Conservation (phyloP, 2,329 filamentous ascomycete species). For the Colletotrichum chlorophyti region DNA sequence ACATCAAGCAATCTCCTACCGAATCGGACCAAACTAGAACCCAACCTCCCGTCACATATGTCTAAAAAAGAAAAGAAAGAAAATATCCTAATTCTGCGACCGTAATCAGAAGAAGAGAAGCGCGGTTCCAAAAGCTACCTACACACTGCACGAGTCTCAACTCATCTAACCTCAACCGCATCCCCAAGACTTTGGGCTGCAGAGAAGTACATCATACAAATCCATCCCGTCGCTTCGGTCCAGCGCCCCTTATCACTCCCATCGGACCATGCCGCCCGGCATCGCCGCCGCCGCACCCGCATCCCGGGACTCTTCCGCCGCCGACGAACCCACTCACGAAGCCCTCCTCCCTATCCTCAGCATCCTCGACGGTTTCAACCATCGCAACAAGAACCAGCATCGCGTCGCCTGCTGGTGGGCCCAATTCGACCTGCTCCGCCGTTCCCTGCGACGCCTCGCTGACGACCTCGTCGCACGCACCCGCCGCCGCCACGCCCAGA, state of each 20-base stretch:
- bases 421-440: constrained; percentile 74
- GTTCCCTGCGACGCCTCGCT: constrained; percentile 63
- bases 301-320: constrained; percentile 31
- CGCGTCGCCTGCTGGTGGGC: constrained; percentile 81
- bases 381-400: constrained; percentile 93
- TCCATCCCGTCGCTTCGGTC: neutral
- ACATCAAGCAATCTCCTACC: no score
- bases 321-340: neutral
- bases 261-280: neutral
- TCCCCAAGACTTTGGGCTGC: no score
- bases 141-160: no score
- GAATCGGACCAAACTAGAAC: no score
- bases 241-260: neutral
- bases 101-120: no score
- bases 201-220: no score
- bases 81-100: no score
- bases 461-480: constrained; percentile 38
- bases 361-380: constrained; percentile 75
- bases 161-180: no score
- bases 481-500: neutral
- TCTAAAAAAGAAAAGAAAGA: no score
- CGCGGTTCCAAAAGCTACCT: no score
- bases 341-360: constrained; percentile 49
- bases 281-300: neutral
- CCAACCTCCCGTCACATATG: no score